Evolutionary conservation across 139 green algal species (phyloP), one percentile per base, ranked within the genome.

Genomic region (Pleodorina starrii): DNA sequence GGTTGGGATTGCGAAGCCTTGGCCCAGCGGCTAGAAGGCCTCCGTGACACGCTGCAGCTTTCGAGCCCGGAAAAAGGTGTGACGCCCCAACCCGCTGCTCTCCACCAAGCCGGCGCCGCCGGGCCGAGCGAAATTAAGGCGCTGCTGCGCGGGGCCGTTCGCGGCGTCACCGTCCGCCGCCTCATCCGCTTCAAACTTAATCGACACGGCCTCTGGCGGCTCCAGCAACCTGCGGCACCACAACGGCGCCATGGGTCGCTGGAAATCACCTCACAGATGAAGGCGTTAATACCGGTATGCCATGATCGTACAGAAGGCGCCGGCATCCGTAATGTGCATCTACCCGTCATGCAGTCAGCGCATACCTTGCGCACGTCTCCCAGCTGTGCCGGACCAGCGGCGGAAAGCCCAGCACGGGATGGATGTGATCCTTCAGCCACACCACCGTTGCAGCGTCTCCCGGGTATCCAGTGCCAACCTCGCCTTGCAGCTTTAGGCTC

Each of bases 331-430:
- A n/a, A n/a, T n/a, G n/a, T n/a, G n/a, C n/a, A n/a, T n/a, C n/a
- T n/a, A n/a, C n/a, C n/a, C n/a, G n/a, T n/a, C 54, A 32, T 66
- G 54, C 54, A 66, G 54, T 25, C 54, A n/a, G n/a, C n/a, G n/a
- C 57, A 29, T 76, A 93, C 92, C 90, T 93, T 46, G 19, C 69
- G 75, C 90, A 92, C 3, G 93, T 95, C 88, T 94, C 90, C 93
- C 93, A 96, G 51, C 79, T 91, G 90, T 94, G 98, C 75, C 95
- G 92, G 36, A 98, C 92, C 7, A 97, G 54, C 12, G 78, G 71
- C 2, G 96, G 94, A 86, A 94, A 99, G 68, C 97, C 97, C 91
- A 98, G 99, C 25, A 99, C 91, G 0, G 63, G 88, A 54, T 99
- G 89, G n/a, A 95, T 59, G 60, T 95, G 91, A 16, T 48, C 35